Evolutionary conservation across 352 stramenopile species (phyloP).

Genomic region (Globisporangium paddicum): DNA sequence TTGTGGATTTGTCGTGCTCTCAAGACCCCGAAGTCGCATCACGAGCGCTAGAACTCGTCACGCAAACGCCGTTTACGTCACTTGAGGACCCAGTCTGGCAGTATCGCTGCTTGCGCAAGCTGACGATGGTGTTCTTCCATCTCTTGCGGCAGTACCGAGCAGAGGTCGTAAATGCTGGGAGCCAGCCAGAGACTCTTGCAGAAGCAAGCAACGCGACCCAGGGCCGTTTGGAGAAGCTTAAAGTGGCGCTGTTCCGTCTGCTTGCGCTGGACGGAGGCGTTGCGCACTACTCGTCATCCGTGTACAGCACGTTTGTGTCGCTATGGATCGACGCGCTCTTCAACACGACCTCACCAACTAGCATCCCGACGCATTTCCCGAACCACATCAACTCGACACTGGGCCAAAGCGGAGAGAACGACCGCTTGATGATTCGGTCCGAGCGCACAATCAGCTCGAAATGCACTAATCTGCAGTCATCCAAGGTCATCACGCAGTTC

Average conservation of each 20-base stretch:
- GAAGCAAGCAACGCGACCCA: neutral
- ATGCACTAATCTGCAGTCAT: slow-evolving; percentile 75
- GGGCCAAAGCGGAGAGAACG: slow-evolving; percentile 18
- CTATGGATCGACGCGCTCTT: slow-evolving; percentile 68
- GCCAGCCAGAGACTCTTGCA: neutral
- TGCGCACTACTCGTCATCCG: slow-evolving; percentile 58
- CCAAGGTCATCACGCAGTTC: slow-evolving; percentile 64
- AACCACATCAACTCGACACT: slow-evolving; percentile 24
- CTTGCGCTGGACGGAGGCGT: slow-evolving; percentile 52
- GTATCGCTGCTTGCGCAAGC: slow-evolving; percentile 61
- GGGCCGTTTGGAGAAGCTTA: slow-evolving; percentile 36
- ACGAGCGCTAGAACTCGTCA: slow-evolving; percentile 45
- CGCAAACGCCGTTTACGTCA: slow-evolving; percentile 48
- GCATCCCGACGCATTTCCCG: slow-evolving; percentile 71
- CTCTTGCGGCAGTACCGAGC: slow-evolving; percentile 43
- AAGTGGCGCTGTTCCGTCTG: slow-evolving; percentile 45
- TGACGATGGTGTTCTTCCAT: slow-evolving; percentile 53
- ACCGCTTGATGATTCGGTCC: slow-evolving; percentile 50
- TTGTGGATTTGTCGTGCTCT: slow-evolving; percentile 50
- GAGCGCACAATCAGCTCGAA: slow-evolving; percentile 82
- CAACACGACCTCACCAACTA: slow-evolving; percentile 52
- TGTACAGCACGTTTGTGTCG: slow-evolving; percentile 59
- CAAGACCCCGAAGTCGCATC: slow-evolving; percentile 32
- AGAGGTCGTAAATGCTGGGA: slow-evolving; percentile 23
- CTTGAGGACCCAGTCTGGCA: slow-evolving; percentile 75